A percentile compares a stretch with the other conserved stretches of the same genome.
Conservation (phyloP, 257 asterid genomes). For the Salvia hispanica region DNA sequence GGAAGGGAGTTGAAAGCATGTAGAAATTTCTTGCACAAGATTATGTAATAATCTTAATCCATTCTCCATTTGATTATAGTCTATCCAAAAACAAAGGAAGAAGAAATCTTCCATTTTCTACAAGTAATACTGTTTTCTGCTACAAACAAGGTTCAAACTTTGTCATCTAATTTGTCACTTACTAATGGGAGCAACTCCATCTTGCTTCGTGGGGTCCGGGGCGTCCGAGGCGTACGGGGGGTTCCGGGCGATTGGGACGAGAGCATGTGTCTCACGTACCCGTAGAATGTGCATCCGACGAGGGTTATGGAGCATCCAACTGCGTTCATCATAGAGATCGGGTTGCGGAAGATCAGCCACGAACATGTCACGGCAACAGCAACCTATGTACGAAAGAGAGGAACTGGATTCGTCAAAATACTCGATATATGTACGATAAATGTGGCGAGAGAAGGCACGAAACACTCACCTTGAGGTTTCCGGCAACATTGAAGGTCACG, state of each 20-base stretch:
- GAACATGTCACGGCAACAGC: constrained; percentile 94
- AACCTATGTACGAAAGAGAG: constrained; percentile 49
- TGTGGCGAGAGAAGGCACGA: neutral
- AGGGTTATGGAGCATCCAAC: constrained; percentile 80
- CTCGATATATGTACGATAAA: too few relatives aligned
- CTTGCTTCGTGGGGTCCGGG: constrained; percentile 59
- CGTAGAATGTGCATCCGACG: constrained; percentile 88
- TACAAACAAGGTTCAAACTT: constrained; percentile 39
- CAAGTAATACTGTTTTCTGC: constrained; percentile 20
- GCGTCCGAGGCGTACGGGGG: constrained; percentile 67
- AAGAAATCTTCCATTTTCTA: constrained; percentile 26
- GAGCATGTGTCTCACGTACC: constrained; percentile 76
- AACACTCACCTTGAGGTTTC: constrained; percentile 82
- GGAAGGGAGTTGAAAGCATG: too few relatives aligned
- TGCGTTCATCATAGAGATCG: constrained; percentile 79
- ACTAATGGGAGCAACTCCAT: constrained; percentile 74
- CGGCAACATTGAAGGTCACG: constrained; percentile 97
- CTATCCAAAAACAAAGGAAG: neutral
- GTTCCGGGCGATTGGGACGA: constrained; percentile 61
- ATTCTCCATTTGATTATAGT: constrained; percentile 15
- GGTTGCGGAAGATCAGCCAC: constrained; percentile 88
- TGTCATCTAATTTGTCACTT: constrained; percentile 68
- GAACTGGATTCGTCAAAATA: neutral
- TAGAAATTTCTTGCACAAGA: neutral
- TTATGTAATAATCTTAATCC: constrained; percentile 19